Conservation (phyloP, 2,329 filamentous ascomycete genomes). For the Eutypa lata region DNA sequence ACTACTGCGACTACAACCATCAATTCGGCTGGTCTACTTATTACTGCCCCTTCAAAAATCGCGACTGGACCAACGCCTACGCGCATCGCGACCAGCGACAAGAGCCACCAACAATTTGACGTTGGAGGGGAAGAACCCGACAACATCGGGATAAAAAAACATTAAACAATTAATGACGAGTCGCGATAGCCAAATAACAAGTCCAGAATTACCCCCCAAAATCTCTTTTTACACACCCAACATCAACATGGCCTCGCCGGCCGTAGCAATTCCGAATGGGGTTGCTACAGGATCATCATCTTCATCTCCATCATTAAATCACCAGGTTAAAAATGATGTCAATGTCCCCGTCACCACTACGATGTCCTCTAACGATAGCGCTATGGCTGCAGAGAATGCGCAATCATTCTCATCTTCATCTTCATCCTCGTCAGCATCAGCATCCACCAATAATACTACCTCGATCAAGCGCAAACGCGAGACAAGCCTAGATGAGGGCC, state of each 20-base stretch:
- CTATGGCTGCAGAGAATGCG: slow-evolving; percentile 16
- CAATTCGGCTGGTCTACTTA: not conserved
- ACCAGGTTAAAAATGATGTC: slow-evolving; percentile 7
- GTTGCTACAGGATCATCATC: slow-evolving; percentile 7
- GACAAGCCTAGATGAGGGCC: slow-evolving; percentile 19
- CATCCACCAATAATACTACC: slow-evolving; percentile 13
- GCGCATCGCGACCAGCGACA: not conserved
- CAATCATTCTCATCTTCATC: slow-evolving; percentile 9
- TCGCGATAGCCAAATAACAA: too few species aligned
- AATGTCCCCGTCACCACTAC: not conserved
- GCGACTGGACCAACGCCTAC: not conserved
- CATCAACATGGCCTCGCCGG: slow-evolving; percentile 26
- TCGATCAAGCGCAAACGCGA: slow-evolving; percentile 32
- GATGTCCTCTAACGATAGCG: not conserved
- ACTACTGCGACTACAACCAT: not conserved
- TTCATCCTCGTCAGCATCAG: not conserved
- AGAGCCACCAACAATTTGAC: not conserved
- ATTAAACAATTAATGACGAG: too few species aligned
- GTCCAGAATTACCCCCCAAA: not conserved
- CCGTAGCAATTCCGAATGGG: slow-evolving; percentile 27
- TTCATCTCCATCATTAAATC: slow-evolving; percentile 5
- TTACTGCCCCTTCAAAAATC: not conserved
- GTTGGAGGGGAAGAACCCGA: not conserved
- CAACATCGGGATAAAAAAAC: not conserved
- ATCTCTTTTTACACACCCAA: not conserved